Percentiles rank a stretch among this genome's conserved stretches.
Evolutionary conservation across 2,329 filamentous ascomycete species (phyloP).

Genomic region (Cryphonectria naterciae): DNA sequence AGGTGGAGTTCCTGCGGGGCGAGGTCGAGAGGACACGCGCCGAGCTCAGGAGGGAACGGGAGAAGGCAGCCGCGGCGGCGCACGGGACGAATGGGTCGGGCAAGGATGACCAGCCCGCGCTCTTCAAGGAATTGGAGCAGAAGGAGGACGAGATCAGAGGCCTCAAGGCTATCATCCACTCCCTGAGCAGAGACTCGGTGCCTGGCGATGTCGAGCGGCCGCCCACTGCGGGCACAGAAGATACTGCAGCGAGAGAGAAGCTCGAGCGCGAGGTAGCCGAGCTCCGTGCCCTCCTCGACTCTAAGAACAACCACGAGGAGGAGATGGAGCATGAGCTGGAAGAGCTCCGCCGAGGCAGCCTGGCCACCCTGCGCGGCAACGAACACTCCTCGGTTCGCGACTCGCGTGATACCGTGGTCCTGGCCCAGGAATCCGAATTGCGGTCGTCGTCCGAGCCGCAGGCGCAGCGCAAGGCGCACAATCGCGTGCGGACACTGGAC

Average conservation of each 20-base stretch:
- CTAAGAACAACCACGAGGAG: conserved; percentile 75
- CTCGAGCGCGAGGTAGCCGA: conserved; percentile 82
- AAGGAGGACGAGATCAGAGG: conserved; percentile 97
- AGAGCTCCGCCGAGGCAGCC: conserved; percentile 56
- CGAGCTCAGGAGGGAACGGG: conserved; percentile 84
- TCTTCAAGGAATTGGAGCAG: conserved; percentile 80
- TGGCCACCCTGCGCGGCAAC: conserved; percentile 47
- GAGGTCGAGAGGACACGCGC: conserved; percentile 91
- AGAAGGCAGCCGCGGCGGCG: conserved; percentile 71
- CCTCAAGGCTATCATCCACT: conserved; percentile 97
- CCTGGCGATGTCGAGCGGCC: conserved; percentile 44
- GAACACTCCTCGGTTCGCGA: conserved; percentile 66
- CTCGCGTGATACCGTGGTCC: conserved; percentile 67
- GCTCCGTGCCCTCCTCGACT: conserved; percentile 72
- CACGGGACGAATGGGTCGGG: conserved; percentile 47
- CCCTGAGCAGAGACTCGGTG: conserved; percentile 78
- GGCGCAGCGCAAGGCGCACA: conserved; percentile 45
- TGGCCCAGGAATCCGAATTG: conserved; percentile 55
- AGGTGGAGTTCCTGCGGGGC: conserved; percentile 92
- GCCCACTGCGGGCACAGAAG: conserved; percentile 52
- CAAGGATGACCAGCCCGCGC: conserved; percentile 49
- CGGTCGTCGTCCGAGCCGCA: conserved; percentile 51
- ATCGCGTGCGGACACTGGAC: conserved; percentile 60
- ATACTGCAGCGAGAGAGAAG: conserved; percentile 65
- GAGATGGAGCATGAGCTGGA: conserved; percentile 85